These are phyloP conservation scores for Senna tora DNA, from an alignment of 306 rosid genomes.

Conservation along the genomic window DNA sequence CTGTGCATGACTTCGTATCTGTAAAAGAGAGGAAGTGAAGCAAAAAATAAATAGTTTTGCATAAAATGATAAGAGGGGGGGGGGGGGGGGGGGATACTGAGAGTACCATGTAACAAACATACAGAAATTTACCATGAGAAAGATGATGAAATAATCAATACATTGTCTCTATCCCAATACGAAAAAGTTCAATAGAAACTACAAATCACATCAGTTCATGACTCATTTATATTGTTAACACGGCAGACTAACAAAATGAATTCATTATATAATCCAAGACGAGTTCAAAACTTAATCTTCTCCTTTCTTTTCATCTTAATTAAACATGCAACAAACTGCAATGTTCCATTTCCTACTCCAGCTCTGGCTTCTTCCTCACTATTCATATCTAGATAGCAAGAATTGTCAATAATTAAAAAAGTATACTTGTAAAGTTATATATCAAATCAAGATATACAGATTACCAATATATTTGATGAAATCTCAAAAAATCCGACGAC, in stretches of 20 bases:
- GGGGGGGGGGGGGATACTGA: neutral
- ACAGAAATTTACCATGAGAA: constrained; percentile 3
- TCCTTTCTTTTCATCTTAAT: constrained; percentile 17
- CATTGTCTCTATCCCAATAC: neutral
- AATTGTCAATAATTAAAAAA: too few species aligned
- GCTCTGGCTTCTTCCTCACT: neutral
- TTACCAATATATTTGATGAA: too few species aligned
- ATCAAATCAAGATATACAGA: too few species aligned
- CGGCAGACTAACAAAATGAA: neutral
- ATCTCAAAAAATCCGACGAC: too few species aligned
- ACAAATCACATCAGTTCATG: too few species aligned
- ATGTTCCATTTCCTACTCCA: too few species aligned
- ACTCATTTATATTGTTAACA: neutral
- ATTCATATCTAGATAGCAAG: too few species aligned
- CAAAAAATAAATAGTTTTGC: neutral
- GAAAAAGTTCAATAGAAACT: neutral
- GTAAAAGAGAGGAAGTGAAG: constrained; percentile 31
- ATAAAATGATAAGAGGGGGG: neutral
- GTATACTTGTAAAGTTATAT: too few species aligned
- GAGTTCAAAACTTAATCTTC: constrained; percentile 4
- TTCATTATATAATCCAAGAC: constrained; percentile 18
- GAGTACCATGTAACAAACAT: neutral
- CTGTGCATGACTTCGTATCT: constrained; percentile 98
- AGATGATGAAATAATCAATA: constrained; percentile 23
- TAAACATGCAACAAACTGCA: neutral